phyloP scores from a whole-genome alignment of 257 asterid genomes.

The Solanum megistacrolobum region DNA sequence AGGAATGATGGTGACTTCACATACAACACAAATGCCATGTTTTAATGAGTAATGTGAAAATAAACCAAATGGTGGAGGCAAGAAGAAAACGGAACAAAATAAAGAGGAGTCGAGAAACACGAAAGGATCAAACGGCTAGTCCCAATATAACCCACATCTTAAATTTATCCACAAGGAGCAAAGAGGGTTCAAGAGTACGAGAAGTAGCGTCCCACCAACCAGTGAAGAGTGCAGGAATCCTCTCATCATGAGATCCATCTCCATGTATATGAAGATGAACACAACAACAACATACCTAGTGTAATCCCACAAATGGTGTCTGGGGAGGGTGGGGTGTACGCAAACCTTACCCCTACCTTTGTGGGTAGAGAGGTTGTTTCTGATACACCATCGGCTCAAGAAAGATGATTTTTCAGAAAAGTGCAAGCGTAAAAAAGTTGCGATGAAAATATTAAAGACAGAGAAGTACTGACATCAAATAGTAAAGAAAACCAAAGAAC shows the following conservation, averaged over 20 bases:
- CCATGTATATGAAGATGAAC: neutral
- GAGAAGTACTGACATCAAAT: neutral
- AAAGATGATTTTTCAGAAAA: too few relatives aligned
- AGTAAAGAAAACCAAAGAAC: neutral
- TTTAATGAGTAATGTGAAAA: neutral
- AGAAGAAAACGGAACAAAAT: neutral
- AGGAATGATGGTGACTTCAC: neutral
- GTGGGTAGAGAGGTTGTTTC: neutral
- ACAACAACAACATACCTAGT: neutral
- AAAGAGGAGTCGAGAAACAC: neutral
- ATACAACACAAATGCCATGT: neutral
- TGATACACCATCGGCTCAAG: neutral
- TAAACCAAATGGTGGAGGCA: neutral
- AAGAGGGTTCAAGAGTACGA: neutral
- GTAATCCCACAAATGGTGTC: neutral
- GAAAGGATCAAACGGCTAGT: neutral
- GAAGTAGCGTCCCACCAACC: neutral
- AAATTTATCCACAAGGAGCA: neutral
- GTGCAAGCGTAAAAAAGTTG: neutral
- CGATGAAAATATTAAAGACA: neutral
- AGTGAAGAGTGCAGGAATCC: neutral
- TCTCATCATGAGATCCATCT: neutral
- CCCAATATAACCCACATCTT: neutral
- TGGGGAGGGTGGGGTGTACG: neutral
- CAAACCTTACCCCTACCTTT: neutral